Evolutionary conservation across 2,329 filamentous ascomycete genomes (phyloP).

Genomic region (Fusarium vanettenii): DNA sequence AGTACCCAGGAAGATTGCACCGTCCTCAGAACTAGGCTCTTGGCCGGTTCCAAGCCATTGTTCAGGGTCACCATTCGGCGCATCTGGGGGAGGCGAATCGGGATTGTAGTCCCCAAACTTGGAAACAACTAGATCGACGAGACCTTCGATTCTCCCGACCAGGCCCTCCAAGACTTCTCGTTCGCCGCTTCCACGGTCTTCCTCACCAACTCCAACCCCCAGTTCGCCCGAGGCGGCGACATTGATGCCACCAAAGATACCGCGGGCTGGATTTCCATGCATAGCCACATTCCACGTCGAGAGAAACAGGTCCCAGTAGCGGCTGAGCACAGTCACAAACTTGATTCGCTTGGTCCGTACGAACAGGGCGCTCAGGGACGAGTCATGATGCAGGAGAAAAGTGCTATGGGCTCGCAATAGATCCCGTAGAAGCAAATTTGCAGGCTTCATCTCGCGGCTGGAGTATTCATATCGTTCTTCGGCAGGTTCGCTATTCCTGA

Average conservation of each 20-base stretch:
- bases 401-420: conserved; percentile 83
- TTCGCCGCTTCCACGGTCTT: conserved; percentile 93
- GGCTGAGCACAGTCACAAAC: conserved; percentile 78
- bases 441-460: conserved; percentile 87
- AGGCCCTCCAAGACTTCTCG: conserved; percentile 94
- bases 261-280: conserved; percentile 86
- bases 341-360: conserved; percentile 70
- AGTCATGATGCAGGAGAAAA: conserved; percentile 89
- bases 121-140: conserved; percentile 89
- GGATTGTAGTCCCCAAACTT: conserved; percentile 74
- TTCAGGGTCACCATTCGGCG: conserved; percentile 39
- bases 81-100: conserved; percentile 36
- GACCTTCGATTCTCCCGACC: conserved; percentile 79
- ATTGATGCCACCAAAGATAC: conserved; percentile 85
- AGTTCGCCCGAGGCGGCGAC: conserved; percentile 91
- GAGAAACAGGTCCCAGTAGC: conserved; percentile 81
- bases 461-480: conserved; percentile 79
- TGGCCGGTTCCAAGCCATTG: conserved; percentile 80
- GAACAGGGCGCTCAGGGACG: conserved; percentile 78
- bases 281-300: conserved; percentile 89
- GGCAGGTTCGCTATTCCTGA: conserved; percentile 54
- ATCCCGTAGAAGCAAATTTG: conserved; percentile 81
- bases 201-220: conserved; percentile 93
- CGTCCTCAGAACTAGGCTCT: conserved; percentile 78
- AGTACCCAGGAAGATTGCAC: conserved; percentile 85